phyloP scores from a whole-genome alignment of 2,329 filamentous ascomycete species.

The Parascedosporium putredinis region DNA sequence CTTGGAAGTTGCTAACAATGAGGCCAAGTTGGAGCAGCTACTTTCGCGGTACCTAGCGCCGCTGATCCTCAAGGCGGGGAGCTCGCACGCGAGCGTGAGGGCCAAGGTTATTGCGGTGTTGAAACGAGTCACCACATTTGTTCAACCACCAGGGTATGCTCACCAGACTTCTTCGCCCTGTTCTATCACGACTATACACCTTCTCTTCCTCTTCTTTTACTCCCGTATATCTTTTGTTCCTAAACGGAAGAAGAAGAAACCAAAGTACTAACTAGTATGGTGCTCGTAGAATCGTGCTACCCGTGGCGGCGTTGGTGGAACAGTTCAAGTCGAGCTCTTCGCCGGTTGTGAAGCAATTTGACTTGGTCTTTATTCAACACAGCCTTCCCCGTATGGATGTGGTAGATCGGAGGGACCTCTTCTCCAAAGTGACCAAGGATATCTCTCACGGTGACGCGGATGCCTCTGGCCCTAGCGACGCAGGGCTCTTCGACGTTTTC shows the following conservation, averaged over 20 bases:
- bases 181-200: too few species aligned
- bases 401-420: conserved; percentile 56
- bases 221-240: too few species aligned
- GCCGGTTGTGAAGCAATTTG: conserved; percentile 73
- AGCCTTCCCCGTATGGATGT: conserved; percentile 46
- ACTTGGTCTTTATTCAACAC: conserved; percentile 81
- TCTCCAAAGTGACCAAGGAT: conserved; percentile 60
- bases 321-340: conserved; percentile 76
- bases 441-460: conserved; percentile 41
- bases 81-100: conserved; percentile 68
- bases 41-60: conserved; percentile 72
- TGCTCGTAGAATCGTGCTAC: conserved; percentile 54
- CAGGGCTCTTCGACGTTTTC: conserved; percentile 67
- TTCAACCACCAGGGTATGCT: conserved; percentile 38
- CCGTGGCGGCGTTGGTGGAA: conserved; percentile 71
- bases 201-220: too few species aligned
- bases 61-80: conserved; percentile 75
- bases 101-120: conserved; percentile 54
- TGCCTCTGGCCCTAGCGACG: conserved; percentile 26
- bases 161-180: too few species aligned
- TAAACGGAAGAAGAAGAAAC: neutral
- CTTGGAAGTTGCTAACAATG: conserved; percentile 65
- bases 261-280: neutral
- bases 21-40: conserved; percentile 69
- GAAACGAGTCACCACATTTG: conserved; percentile 42